phyloP scores from a whole-genome alignment of 371 early-diverging fungal species.

The Mortierella sp. region DNA sequence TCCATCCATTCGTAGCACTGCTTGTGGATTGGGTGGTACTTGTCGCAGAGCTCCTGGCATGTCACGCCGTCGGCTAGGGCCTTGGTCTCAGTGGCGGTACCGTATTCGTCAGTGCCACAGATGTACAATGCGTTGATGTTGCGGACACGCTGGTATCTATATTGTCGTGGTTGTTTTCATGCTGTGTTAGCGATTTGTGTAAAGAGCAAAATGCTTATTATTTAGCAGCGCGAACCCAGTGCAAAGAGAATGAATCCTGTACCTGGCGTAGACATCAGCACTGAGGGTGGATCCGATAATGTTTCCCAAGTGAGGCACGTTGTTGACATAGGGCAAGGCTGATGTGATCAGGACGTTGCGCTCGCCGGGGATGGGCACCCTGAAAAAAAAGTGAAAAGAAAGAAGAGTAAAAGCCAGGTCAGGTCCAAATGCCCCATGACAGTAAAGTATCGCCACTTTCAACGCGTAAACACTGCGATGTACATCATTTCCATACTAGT shows the following conservation, averaged over 20 bases:
- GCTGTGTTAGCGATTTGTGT: neutral
- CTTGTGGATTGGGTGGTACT: slow-evolving; percentile 93
- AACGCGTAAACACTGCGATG: neutral
- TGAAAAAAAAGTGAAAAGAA: slow-evolving; percentile 23
- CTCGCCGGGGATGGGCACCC: slow-evolving; percentile 76
- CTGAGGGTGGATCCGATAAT: slow-evolving; percentile 98
- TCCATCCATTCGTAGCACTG: slow-evolving; percentile 98
- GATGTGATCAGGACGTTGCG: slow-evolving; percentile 97
- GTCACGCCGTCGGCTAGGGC: slow-evolving; percentile 94
- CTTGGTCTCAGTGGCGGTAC: slow-evolving; percentile 99
- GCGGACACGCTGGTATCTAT: slow-evolving; percentile 90
- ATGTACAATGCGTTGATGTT: slow-evolving; percentile 95
- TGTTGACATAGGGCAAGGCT: slow-evolving; percentile 99
- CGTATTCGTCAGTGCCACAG: slow-evolving; percentile 99
- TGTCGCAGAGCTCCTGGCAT: slow-evolving; percentile 97
- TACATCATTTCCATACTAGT: neutral
- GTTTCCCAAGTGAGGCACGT: slow-evolving; percentile 99
- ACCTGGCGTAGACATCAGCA: slow-evolving; percentile 98
- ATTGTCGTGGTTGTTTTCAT: neutral
- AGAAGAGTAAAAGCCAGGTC: neutral
- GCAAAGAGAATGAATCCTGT: neutral
- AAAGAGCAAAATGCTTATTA: neutral
- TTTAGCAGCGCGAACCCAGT: neutral
- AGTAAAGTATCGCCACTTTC: neutral
- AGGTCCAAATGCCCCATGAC: neutral